Conservation (phyloP, 176 grass and related monocot species). For the Bonia amplexicaulis region DNA sequence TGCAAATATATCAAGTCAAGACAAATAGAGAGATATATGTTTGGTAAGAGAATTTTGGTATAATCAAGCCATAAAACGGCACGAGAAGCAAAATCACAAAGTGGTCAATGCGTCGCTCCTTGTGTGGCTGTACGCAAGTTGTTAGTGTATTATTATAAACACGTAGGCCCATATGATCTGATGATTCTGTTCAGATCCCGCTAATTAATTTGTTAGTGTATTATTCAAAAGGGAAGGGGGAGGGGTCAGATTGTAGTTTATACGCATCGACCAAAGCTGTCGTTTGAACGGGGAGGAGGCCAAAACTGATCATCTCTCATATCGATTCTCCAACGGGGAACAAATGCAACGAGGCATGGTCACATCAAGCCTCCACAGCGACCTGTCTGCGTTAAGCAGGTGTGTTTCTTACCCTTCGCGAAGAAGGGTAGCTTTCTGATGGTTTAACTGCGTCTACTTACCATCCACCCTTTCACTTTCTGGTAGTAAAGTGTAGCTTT, state of each 20-base stretch:
- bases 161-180: conserved; percentile 36
- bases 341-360: conserved; percentile 34
- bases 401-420: background rate
- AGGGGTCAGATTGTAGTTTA: background rate
- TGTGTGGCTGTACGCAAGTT: too few species aligned
- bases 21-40: too few species aligned
- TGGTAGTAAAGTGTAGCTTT: background rate
- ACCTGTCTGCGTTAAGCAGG: conserved; percentile 29
- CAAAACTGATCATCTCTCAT: background rate
- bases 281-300: conserved; percentile 14
- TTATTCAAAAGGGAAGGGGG: conserved; percentile 25
- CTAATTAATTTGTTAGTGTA: conserved; percentile 23
- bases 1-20: too few species aligned
- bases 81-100: too few species aligned
- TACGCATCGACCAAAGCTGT: background rate
- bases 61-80: too few species aligned
- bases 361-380: conserved; percentile 39
- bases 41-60: too few species aligned
- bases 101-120: too few species aligned
- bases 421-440: background rate
- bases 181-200: conserved; percentile 51
- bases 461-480: background rate
- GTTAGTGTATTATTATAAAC: conserved; percentile 29
- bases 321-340: background rate
- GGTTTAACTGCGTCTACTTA: background rate